Evolutionary conservation across 2,329 filamentous ascomycete genomes (phyloP), one percentile per base, ranked within the genome.

Genomic region (Penicillium sp.): DNA sequence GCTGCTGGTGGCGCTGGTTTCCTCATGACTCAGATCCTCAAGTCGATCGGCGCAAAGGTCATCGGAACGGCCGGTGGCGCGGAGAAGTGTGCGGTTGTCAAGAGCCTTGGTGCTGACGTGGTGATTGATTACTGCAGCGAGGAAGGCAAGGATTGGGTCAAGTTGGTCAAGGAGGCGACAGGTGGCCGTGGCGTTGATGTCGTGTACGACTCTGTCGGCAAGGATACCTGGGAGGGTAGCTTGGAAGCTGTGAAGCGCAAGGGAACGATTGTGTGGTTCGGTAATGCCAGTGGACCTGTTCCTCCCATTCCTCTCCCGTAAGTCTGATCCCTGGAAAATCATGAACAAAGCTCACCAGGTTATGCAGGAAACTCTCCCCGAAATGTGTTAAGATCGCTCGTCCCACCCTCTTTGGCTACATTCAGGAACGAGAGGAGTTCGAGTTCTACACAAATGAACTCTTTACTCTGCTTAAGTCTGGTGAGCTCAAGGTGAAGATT

Each of bases 171-270:
- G 68, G 92, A 97, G 79, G 85, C 90, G 47, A 96, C 91, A 0
- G 83, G 79, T 2, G 88, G 88, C 0, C 77, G 85, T 56, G 92
- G 92, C 7, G 86, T 88, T 2, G 83, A 85, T 60, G 90, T 87
- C 9, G 88, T 96, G 26, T 95, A 91, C 69, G 92, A 96, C 70
- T 89, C 89, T 6, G 90, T 96, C 2, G 92, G 92, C 12, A 90
- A 90, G 77, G 81, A 82, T 47, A 96, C 92, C 0, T 96, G 94
- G 75, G 90, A 96, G 63, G 80, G 84, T 20, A 88, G 87, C 66
- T 71, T 96, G 60, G 85, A 92, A 61, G 83, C 85, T 64, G 81
- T 93, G 51, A 89, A 87, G 63, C 74, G 86, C 60, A 95, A 95
- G 78, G 92, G 91, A 5, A 88, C 81, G 1, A 75, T 96, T 66